Percentiles rank a stretch among this genome's conserved stretches.
Evolutionary conservation across 352 stramenopile genomes (phyloP).

Genomic region (Globisporangium orthogonon): DNA sequence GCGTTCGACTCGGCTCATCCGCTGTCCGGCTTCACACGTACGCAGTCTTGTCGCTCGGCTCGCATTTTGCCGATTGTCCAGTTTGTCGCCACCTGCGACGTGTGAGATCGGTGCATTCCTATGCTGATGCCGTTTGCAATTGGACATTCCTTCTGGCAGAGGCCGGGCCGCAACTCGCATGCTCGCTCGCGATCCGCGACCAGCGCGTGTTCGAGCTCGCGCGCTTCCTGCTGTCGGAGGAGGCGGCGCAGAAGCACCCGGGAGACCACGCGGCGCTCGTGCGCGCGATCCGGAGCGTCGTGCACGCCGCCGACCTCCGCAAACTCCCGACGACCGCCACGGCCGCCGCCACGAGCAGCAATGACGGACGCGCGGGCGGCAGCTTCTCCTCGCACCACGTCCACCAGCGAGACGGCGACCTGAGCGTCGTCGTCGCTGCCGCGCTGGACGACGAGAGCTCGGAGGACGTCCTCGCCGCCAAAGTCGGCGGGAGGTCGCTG

Average conservation of each 20-base stretch:
- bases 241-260: neutral
- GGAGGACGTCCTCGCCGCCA: neutral
- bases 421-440: neutral
- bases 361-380: neutral
- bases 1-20: neutral
- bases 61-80: neutral
- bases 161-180: neutral
- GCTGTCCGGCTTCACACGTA: neutral
- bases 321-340: no score
- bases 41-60: neutral
- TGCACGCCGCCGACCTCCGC: neutral
- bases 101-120: neutral
- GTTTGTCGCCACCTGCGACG: neutral
- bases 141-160: neutral
- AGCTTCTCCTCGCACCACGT: no score
- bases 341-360: neutral
- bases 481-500: neutral
- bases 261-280: slow-evolving; percentile 2
- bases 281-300: neutral
- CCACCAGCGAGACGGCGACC: neutral
- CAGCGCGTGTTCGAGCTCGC: slow-evolving; percentile 5
- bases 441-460: neutral
- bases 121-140: neutral
- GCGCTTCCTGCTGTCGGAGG: slow-evolving; percentile 4
- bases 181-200: neutral